Evolutionary conservation across 495 filamentous ascomycete species (phyloP).

Genomic region (Penicillium dipodomyicola): DNA sequence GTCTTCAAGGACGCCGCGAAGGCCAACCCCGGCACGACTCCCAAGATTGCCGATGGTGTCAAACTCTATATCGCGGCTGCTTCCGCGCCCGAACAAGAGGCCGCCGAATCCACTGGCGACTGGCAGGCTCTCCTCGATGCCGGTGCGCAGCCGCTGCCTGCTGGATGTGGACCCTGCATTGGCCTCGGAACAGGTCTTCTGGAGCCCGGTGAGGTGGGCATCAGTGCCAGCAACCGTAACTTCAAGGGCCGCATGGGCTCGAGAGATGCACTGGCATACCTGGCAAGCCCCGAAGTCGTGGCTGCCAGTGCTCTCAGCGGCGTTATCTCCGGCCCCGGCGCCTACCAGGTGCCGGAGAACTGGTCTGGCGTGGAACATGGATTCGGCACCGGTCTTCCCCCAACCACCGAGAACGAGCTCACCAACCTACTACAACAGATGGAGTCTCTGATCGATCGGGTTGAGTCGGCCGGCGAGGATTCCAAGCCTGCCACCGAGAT

Average conservation of each 20-base stretch:
- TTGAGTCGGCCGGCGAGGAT: constrained; percentile 22
- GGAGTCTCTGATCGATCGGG: constrained; percentile 46
- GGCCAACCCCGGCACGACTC: constrained; percentile 51
- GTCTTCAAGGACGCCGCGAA: constrained; percentile 79
- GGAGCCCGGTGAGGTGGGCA: constrained; percentile 84
- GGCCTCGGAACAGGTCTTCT: constrained; percentile 81
- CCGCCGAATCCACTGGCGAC: constrained; percentile 77
- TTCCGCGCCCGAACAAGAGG: constrained; percentile 72
- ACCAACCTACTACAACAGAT: constrained; percentile 65
- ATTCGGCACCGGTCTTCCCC: constrained; percentile 64
- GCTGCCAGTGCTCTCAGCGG: constrained; percentile 82
- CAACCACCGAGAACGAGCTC: constrained; percentile 63
- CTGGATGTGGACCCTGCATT: constrained; percentile 89
- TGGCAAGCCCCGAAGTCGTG: constrained; percentile 87
- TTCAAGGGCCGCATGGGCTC: constrained; percentile 93
- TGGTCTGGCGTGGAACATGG: constrained; percentile 66
- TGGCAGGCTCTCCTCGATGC: constrained; percentile 84
- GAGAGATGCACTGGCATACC: constrained; percentile 79
- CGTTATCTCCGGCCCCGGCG: constrained; percentile 74
- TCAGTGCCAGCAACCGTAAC: constrained; percentile 84
- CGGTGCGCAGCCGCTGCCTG: constrained; percentile 70
- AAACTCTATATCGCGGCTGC: constrained; percentile 92
- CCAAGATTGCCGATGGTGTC: constrained; percentile 77
- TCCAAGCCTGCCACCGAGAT: constrained; percentile 40
- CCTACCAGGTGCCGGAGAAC: constrained; percentile 68